Base-by-base conservation (phyloP, 2,329 filamentous ascomycete genomes). In the Drechslerella coelobrocha region DNA sequence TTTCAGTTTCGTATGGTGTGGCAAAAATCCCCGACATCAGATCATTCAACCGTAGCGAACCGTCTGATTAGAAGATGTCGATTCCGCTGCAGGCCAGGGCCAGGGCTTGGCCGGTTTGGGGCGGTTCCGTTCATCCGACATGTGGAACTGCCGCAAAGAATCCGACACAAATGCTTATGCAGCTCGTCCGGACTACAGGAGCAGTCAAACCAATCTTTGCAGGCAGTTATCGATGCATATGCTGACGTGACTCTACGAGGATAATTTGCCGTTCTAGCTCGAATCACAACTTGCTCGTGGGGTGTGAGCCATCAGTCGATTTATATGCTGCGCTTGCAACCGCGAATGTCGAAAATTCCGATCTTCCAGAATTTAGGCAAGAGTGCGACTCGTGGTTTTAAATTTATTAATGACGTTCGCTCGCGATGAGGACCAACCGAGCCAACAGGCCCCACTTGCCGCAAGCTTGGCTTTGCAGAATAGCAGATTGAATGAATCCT, bases 381-480 rank as follows among this genome's bases (percentile, higher is more conserved):
- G n/a, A n/a, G n/a, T n/a, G n/a, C n/a, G n/a, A n/a, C n/a, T n/a
- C n/a, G n/a, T n/a, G n/a, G n/a, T n/a, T n/a, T n/a, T n/a, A n/a
- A n/a, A n/a, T n/a, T n/a, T 39, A 2, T 10, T 39, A 3, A 56
- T 34, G 48, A 52, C 48, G 48, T 52, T 48, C 23, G 10, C 17
- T 7, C 19, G 23, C n/a, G 17, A 26, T 39, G 5, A 14, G 41
- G 37, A 26, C 27, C 24, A 27, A 48, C 10, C 14, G 10, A 37
- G 21, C 23, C 37, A 29, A 24, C 52, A 39, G 63, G 43, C 23
- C 56, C 56, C 56, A 69, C 63, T 69, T 69, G 51, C 51, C 63
- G 56, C 19, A 60, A 37, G 43, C 63, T 57, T 61, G 48, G 55
- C 55, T 61, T 51, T 52, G 17, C 27, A 31, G 2, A 9, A n/a